phyloP scores from a whole-genome alignment of 2,329 filamentous ascomycete genomes.

The Aspergillus jensenii region DNA sequence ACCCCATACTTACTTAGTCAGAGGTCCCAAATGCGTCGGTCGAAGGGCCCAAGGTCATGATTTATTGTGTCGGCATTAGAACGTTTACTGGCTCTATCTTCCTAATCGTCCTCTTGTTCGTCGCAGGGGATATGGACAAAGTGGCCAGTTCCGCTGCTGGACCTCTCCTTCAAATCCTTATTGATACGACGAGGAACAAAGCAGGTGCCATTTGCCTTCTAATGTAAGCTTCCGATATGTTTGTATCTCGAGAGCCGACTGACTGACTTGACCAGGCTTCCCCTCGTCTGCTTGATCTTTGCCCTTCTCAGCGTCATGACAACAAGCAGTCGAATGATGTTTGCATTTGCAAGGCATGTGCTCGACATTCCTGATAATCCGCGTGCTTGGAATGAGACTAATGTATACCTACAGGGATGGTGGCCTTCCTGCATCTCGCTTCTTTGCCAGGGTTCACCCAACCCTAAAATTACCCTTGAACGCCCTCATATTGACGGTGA shows the following conservation, averaged over 20 bases:
- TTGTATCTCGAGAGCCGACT: not conserved
- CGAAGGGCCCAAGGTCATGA: slow-evolving; percentile 66
- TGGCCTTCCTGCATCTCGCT: slow-evolving; percentile 61
- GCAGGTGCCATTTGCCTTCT: slow-evolving; percentile 65
- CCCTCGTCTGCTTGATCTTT: slow-evolving; percentile 32
- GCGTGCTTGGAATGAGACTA: no score
- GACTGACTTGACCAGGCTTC: slow-evolving; percentile 19
- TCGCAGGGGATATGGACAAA: slow-evolving; percentile 56
- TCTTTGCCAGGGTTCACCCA: slow-evolving; percentile 63
- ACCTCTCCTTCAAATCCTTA: slow-evolving; percentile 62
- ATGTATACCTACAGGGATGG: slow-evolving; percentile 50
- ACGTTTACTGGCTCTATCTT: slow-evolving; percentile 64
- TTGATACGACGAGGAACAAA: slow-evolving; percentile 61
- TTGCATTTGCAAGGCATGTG: slow-evolving; percentile 27
- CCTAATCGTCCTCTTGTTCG: slow-evolving; percentile 63
- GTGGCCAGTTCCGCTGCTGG: slow-evolving; percentile 58
- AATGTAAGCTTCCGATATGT: slow-evolving; percentile 44
- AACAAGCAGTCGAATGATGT: slow-evolving; percentile 37
- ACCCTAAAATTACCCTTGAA: slow-evolving; percentile 66
- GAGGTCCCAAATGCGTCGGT: slow-evolving; percentile 47
- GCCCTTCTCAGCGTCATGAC: slow-evolving; percentile 35
- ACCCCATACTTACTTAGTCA: slow-evolving; percentile 8
- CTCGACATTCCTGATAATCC: no score
- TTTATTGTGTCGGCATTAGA: slow-evolving; percentile 63
- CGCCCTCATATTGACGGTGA: slow-evolving; percentile 60